Base-by-base conservation (phyloP, 2,329 filamentous ascomycete genomes). In the Herpotrichia juniperi region DNA sequence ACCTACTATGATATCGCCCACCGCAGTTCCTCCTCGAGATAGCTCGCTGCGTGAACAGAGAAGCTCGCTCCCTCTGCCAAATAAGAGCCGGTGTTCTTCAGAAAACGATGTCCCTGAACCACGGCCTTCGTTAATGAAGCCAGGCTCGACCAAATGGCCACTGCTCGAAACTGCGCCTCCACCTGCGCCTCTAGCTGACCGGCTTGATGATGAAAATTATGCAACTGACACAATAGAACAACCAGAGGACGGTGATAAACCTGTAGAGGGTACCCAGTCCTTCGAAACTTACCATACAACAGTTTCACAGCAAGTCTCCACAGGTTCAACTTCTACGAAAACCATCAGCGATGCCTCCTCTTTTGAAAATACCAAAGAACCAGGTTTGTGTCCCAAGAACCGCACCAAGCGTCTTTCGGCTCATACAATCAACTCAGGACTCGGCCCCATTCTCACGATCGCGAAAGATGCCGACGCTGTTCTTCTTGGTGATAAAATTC, bases 391-490 rank as follows among this genome's bases (percentile, higher is more conserved):
- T 16, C 48, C 46, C 19, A 51, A 51, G 14, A 51, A 31, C 25
- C 57, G 65, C 2, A 44, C 64, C 2, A 69, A 62, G 48, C 59
- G 53, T 21, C 52, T 67, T 3, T 68, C 61, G 6, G 50, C 51
- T 48, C 56, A 59, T 24, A 54, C 61, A 3, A 49, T 55, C 2
- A 31, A 46, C 12, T 50, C 53, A 25, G 53, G 47, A 17, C 42
- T 57, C 16, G 65, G 66, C 3, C 59, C 64, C 1, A 42, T 57
- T 9, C 42, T 69, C 11, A 69, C 32, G 4, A 66, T 70, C 16
- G 47, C 45, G 19, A 42, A 54, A 28, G 65, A 69, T 24, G 68
- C 67, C n/a, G 66, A 71, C 32, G 42, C 42, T 12, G 26, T 68
- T 11, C 39, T 70, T 17, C 48, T 63, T 12, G 65, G 63, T 17